Base-by-base conservation (phyloP, 148 eudicot genomes). In the Nepenthes gracilis region DNA sequence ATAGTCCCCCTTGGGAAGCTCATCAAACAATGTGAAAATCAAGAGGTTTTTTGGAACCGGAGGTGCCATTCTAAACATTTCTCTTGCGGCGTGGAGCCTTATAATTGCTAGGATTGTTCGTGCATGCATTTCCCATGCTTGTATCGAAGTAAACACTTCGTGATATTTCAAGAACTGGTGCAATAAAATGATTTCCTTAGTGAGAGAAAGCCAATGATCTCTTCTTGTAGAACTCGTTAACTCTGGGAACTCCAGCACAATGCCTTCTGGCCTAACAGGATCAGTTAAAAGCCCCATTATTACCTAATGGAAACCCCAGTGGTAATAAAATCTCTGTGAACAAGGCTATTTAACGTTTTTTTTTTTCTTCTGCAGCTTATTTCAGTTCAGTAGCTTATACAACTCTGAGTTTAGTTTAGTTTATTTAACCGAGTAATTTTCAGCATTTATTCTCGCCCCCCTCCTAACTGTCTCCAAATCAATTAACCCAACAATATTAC, bases 21-120 rank as follows among this genome's bases (percentile, higher is more conserved):
- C 96, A 36, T 83, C 87, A 15, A 80, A 77, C 60, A 93, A 69
- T 1, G 87, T 78, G 9, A 89, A 89, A 53, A 93, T 86, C 60
- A 93, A 67, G 67, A 86, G 86, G 55, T 80, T 89, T 64, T 81
- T 80, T 2, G 99, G 97, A 15, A 63, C 62, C 0, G 99, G 99
- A n/a, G 97, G 99, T 9, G 92, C 79, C 65, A 86, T 86, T 56
- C 87, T 72, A 43, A 86, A 87, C 99, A 94, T 77, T 72, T 94
- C 99, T 72, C 97, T 65, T 4, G 86, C 90, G 0, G 95, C 97
- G 23, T 89, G 99, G 48, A 94, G 87, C 77, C 99, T 78, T 61
- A 83, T 51, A 47, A 89, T 80, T 33, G 92, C 92, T 35, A 89
- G 59, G 55, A 94, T 80, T 34, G 90, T 83, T 77, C 93, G 83